phyloP scores from a whole-genome alignment of 139 green algal species.

The Monoraphidium neglectum region DNA sequence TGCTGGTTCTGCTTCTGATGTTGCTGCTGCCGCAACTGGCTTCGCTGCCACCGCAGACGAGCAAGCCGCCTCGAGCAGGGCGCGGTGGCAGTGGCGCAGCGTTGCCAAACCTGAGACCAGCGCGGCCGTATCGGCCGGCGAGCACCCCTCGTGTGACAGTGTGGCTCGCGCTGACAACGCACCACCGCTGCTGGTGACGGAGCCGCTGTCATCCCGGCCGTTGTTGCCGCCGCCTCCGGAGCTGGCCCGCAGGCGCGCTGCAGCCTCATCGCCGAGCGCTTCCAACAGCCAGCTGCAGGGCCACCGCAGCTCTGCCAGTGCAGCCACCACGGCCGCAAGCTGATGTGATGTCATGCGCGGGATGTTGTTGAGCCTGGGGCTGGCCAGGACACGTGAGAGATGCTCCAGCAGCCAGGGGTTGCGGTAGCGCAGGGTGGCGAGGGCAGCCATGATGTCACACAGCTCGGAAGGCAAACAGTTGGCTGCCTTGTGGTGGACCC shows the following conservation, averaged over 20 bases:
- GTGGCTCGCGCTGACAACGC: conserved; percentile 1
- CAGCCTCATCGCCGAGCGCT: conserved; percentile 5
- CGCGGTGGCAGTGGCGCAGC: not conserved
- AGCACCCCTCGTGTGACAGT: not conserved
- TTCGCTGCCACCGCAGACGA: too few species aligned
- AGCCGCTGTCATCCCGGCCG: not conserved
- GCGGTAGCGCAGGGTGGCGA: conserved; percentile 5
- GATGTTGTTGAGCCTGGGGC: not conserved
- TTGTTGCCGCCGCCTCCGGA: not conserved
- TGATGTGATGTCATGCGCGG: not conserved
- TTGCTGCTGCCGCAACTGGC: not conserved
- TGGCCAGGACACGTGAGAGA: conserved; percentile 8
- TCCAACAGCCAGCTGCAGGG: not conserved
- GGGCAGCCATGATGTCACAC: not conserved
- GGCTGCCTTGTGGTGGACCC: conserved; percentile 10
- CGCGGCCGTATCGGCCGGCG: not conserved
- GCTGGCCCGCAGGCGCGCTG: not conserved
- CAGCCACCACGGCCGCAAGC: conserved; percentile 1
- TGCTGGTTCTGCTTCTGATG: too few species aligned
- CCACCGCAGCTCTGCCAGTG: not conserved
- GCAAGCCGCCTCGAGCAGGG: too few species aligned
- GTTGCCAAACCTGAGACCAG: not conserved
- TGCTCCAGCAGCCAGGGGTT: conserved; percentile 28
- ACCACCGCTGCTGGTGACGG: not conserved
- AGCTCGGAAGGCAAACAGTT: conserved; percentile 1